Evolutionary conservation across 2,329 filamentous ascomycete species (phyloP).

Genomic region (Colletotrichum sp.): DNA sequence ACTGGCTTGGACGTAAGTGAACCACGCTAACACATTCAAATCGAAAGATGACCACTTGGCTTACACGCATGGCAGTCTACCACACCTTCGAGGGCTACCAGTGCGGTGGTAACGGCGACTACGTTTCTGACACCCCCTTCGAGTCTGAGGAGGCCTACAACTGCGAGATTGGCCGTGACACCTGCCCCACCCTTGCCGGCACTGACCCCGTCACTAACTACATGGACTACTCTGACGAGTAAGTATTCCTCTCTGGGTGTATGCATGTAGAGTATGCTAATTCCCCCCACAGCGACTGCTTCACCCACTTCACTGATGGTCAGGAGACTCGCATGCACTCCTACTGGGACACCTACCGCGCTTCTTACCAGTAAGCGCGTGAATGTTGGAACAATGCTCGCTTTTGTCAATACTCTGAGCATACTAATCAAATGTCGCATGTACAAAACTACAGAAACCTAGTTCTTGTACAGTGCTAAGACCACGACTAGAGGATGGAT

Average conservation of each 20-base stretch:
- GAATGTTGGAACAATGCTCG: background rate
- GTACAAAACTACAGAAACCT: background rate
- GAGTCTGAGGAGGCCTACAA: constrained; percentile 35
- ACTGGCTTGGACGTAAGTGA: constrained; percentile 46
- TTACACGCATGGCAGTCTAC: constrained; percentile 29
- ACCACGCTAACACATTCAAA: background rate
- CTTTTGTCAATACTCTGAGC: background rate
- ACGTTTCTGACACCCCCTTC: constrained; percentile 44
- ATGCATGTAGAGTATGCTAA: background rate
- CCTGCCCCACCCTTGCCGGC: constrained; percentile 35
- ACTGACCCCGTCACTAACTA: constrained; percentile 43
- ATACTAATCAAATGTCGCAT: background rate
- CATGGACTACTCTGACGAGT: constrained; percentile 49
- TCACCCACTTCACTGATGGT: constrained; percentile 47
- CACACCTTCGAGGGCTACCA: constrained; percentile 51
- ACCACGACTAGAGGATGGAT: background rate
- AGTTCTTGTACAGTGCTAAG: background rate
- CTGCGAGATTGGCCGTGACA: constrained; percentile 40
- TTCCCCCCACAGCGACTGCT: constrained; percentile 38
- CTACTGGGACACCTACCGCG: constrained; percentile 32
- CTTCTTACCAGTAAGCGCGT: constrained; percentile 15
- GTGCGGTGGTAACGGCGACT: constrained; percentile 40
- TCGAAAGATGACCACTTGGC: background rate
- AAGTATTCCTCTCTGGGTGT: constrained; percentile 15
- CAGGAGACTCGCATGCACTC: constrained; percentile 40